phyloP scores from a whole-genome alignment of 257 asterid species.

The Forsythia viridissima region DNA sequence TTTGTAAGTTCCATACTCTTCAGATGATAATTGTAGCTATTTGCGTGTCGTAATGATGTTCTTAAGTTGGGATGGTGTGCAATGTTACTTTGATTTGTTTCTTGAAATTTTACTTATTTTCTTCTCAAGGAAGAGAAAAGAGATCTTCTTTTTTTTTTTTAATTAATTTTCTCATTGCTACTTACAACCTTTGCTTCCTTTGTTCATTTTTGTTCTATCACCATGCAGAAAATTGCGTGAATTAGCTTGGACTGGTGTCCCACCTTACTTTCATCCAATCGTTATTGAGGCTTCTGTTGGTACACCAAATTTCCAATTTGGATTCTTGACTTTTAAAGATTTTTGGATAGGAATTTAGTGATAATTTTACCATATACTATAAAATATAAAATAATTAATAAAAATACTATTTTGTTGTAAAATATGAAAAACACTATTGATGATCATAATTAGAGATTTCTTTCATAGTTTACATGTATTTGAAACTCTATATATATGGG shows the following conservation, averaged over 20 bases:
- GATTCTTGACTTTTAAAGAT: neutral
- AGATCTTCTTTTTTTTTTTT: neutral
- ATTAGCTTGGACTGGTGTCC: slow-evolving; percentile 96
- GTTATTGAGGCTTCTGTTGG: slow-evolving; percentile 97
- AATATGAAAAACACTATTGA: no score
- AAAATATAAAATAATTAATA: no score
- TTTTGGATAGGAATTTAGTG: neutral
- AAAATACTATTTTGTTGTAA: no score
- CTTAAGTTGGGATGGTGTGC: neutral
- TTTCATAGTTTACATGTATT: no score
- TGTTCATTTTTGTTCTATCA: slow-evolving; percentile 4
- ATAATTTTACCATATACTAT: no score
- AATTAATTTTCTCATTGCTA: neutral
- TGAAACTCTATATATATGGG: no score
- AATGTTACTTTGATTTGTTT: neutral
- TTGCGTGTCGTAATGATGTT: neutral
- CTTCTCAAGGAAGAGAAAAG: slow-evolving; percentile 8
- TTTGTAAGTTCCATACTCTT: neutral
- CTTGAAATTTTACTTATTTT: neutral
- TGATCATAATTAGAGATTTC: no score
- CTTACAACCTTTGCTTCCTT: neutral
- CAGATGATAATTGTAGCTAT: slow-evolving; percentile 18
- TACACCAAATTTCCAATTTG: slow-evolving; percentile 30
- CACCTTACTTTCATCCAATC: slow-evolving; percentile 83
- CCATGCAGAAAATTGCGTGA: slow-evolving; percentile 89